These are phyloP conservation scores for Boletus rubescentipes DNA, from an alignment of 768 basidiomycete species.

Conservation along the genomic window DNA sequence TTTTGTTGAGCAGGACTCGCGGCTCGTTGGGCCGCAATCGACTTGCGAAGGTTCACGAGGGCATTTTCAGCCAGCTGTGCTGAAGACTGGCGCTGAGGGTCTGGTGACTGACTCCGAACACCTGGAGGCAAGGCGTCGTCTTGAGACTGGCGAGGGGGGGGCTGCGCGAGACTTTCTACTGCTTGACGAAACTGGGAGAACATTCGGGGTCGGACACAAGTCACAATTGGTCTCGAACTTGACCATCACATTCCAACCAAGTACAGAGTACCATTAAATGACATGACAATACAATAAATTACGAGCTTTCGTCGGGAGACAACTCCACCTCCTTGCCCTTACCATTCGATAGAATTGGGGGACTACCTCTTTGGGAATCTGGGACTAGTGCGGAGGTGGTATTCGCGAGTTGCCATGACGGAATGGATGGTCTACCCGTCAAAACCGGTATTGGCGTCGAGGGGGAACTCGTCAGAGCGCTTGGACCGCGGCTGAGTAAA, in stretches of 20 bases:
- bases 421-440: conserved; percentile 70
- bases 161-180: conserved; percentile 66
- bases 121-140: conserved; percentile 27
- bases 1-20: conserved; percentile 37
- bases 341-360: conserved; percentile 34
- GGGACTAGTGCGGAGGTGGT: conserved; percentile 25
- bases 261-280: not conserved
- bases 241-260: conserved; percentile 1
- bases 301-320: conserved; percentile 17
- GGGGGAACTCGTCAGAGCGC: conserved; percentile 44
- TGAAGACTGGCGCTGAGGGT: conserved; percentile 39
- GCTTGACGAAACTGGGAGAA: conserved; percentile 73
- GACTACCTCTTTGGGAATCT: conserved; percentile 8
- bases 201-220: conserved; percentile 41
- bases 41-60: conserved; percentile 60
- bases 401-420: conserved; percentile 84
- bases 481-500: conserved; percentile 68
- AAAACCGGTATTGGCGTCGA: conserved; percentile 50
- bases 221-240: not conserved
- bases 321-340: conserved; percentile 60
- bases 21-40: conserved; percentile 52
- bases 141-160: conserved; percentile 38
- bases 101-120: conserved; percentile 40
- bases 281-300: conserved; percentile 9
- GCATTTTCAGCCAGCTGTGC: conserved; percentile 61